These are phyloP conservation scores for Clathrus columnatus DNA, from an alignment of 768 basidiomycete genomes.

Conservation along the genomic window DNA sequence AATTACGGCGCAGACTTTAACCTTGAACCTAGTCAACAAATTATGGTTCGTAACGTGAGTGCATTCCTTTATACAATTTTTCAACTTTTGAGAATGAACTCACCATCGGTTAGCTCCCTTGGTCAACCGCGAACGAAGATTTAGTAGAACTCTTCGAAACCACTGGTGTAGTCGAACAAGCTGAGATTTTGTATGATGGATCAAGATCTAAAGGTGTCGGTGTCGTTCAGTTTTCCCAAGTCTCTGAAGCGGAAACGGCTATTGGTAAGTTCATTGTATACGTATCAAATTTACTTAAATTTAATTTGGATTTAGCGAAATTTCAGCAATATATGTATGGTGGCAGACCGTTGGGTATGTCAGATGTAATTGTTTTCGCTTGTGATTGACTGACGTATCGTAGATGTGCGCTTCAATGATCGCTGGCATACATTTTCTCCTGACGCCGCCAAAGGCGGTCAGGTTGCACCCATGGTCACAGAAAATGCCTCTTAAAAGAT, in stretches of 20 bases:
- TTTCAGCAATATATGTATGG: constrained; percentile 96
- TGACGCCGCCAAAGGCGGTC: constrained; percentile 81
- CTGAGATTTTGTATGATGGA: constrained; percentile 91
- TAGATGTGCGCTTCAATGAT: constrained; percentile 91
- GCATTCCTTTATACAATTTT: neutral
- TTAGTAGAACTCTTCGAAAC: constrained; percentile 97
- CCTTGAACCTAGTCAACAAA: constrained; percentile 89
- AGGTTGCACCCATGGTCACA: constrained; percentile 55
- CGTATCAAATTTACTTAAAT: neutral
- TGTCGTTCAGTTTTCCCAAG: constrained; percentile 88
- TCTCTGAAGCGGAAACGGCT: constrained; percentile 86
- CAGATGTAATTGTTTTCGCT: neutral
- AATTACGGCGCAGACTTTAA: constrained; percentile 36
- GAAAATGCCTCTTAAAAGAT: constrained; percentile 26
- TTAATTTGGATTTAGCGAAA: constrained; percentile 46
- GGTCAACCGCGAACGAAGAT: constrained; percentile 99
- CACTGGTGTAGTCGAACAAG: constrained; percentile 88
- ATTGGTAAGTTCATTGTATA: constrained; percentile 47
- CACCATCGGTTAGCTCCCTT: constrained; percentile 78
- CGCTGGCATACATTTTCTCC: constrained; percentile 92
- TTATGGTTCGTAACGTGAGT: constrained; percentile 97
- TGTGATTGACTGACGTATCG: neutral
- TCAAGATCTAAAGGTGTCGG: constrained; percentile 90
- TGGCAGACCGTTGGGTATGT: constrained; percentile 73
- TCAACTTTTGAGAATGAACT: constrained; percentile 6